A percentile compares a stretch with the other conserved stretches of the same genome.
phyloP scores from a whole-genome alignment of 176 grass and related monocot genomes.

The Sorghum bicolor region DNA sequence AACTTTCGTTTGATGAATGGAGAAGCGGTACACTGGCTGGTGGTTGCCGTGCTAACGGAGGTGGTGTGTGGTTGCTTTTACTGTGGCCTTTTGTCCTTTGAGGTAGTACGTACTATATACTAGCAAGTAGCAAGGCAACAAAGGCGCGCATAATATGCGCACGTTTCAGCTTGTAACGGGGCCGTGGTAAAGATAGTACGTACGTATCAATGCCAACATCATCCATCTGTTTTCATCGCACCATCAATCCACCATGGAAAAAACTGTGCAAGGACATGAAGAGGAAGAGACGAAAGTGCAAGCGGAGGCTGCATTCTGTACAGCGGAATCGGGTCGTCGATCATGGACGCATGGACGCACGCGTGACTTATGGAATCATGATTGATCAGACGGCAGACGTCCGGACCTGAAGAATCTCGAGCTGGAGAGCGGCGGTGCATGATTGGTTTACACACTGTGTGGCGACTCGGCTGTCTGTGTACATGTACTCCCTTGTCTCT shows the following conservation, averaged over 20 bases:
- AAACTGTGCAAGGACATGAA: too few species aligned
- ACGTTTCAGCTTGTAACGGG: background rate
- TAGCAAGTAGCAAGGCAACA: too few species aligned
- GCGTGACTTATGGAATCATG: background rate
- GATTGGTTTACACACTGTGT: background rate
- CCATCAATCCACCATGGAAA: too few species aligned
- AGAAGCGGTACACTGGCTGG: background rate
- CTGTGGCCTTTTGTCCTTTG: background rate
- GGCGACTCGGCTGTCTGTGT: background rate
- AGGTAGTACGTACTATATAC: too few species aligned
- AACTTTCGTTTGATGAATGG: background rate
- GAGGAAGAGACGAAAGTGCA: too few species aligned
- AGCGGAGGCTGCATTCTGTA: too few species aligned
- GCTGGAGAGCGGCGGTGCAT: background rate
- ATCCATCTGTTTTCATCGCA: background rate
- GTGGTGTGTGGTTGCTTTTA: background rate
- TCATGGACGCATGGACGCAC: background rate
- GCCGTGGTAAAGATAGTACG: background rate
- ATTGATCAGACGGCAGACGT: background rate
- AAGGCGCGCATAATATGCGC: background rate
- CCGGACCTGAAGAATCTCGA: background rate
- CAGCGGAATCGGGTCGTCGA: too few species aligned
- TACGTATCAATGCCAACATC: too few species aligned
- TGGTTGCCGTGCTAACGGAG: too few species aligned
- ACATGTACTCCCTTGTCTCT: too few species aligned